Conservation (phyloP, 345 rosid genomes). For the Kandelia obovata region DNA sequence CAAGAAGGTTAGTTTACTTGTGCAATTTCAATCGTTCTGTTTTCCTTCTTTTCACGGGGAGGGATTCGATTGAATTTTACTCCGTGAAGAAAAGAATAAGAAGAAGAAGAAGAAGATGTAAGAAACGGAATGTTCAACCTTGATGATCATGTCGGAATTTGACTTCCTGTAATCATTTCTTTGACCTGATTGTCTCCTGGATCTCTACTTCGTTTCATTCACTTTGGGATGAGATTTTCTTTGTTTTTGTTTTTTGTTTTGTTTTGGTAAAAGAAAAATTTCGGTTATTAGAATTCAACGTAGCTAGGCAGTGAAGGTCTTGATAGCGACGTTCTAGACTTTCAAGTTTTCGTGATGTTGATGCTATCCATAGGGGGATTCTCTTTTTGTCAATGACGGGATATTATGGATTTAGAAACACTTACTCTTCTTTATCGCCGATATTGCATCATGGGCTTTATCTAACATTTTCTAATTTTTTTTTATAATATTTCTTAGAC, state of each 20-base stretch:
- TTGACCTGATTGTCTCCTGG: not conserved
- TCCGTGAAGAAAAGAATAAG: not conserved
- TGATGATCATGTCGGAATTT: conserved; percentile 1
- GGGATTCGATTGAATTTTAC: not conserved
- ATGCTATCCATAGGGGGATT: too few species aligned
- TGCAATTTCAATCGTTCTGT: not conserved
- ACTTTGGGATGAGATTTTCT: not conserved
- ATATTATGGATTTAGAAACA: not conserved
- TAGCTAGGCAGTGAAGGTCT: not conserved
- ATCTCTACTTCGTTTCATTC: conserved; percentile 10
- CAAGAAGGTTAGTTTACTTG: conserved; percentile 26
- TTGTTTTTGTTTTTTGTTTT: not conserved
- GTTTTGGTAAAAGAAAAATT: too few species aligned
- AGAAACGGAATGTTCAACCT: not conserved
- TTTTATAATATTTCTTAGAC: too few species aligned
- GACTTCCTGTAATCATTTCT: not conserved
- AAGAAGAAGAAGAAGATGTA: not conserved
- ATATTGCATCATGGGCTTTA: too few species aligned
- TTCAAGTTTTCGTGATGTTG: not conserved
- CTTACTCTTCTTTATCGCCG: too few species aligned
- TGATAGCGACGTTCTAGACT: conserved; percentile 1
- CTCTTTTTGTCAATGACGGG: not conserved
- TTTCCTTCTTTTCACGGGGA: not conserved
- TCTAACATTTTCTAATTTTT: too few species aligned
- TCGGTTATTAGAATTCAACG: too few species aligned